Evolutionary conservation across 2,329 filamentous ascomycete genomes (phyloP), one percentile per base, ranked within the genome.

Genomic region (Ophiostoma piceae): DNA sequence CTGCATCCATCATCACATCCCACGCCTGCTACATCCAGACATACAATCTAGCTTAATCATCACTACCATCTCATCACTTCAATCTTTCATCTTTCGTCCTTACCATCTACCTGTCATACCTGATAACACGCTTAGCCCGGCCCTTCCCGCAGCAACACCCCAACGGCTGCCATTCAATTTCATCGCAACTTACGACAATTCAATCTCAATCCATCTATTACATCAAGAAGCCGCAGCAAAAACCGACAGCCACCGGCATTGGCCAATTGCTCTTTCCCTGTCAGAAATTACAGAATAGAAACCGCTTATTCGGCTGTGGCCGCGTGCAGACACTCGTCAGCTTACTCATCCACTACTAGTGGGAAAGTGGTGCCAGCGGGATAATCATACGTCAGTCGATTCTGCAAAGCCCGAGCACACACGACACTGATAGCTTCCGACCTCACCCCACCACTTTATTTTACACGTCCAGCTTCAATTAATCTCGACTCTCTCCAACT

Each of bases 361-460:
- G 41, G 26, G 47, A n/a, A 69, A 57, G 64, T 66, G 64, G 64
- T 66, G 37, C 64, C 68, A 67, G 67, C 67, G 67, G 62, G 66
- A 68, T 66, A 69, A 67, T 65, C 62, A 65, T 66, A 71, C 68
- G 68, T 68, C 70, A 71, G 68, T 69, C 70, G 70, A 71, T 71
- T 68, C 62, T 68, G 70, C 68, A 68, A 70, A 71, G 43, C 68
- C 68, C 68, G 67, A 60, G 29, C 41, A 64, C 60, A 64, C 60
- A 39, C 51, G 51, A 41, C 19, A 66, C 37, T 11, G 9, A 43
- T 39, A 39, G 41, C 47, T 29, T n/a, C 67, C 29, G n/a, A 19
- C 4, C 35, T 68, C 9, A 39, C 19, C 43, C 51, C 43, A 19
- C 60, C 64, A 9, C 14, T 43, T 32, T 47, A 3, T 19, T 11